phyloP scores from a whole-genome alignment of 441 rosid species.

The Syzygium malaccense region DNA sequence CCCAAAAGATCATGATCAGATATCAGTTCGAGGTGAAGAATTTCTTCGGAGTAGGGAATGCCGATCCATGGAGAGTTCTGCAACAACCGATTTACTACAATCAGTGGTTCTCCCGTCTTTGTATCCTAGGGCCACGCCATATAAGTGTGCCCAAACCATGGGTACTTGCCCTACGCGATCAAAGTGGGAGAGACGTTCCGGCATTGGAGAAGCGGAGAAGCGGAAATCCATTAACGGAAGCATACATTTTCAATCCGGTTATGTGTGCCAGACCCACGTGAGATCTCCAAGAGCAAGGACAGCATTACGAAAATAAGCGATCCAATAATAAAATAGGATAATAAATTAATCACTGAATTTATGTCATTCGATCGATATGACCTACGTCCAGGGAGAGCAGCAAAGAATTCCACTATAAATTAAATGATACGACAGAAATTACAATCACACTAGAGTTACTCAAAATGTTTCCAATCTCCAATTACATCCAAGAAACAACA shows the following conservation, averaged over 20 bases:
- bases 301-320: not conserved
- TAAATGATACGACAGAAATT: not conserved
- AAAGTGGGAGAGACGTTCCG: constrained; percentile 48
- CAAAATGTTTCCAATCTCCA: not conserved
- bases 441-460: not conserved
- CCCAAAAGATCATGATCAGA: not conserved
- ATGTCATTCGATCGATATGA: not conserved
- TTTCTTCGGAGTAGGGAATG: constrained; percentile 38
- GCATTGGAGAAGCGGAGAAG: constrained; percentile 51
- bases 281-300: constrained; percentile 14
- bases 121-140: constrained; percentile 89
- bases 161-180: constrained; percentile 37
- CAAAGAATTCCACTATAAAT: not conserved
- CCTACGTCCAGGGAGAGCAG: not conserved
- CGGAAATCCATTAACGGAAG: constrained; percentile 14
- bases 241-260: constrained; percentile 42
- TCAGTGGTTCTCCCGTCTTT: constrained; percentile 63
- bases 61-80: constrained; percentile 57
- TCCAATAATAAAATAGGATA: no score
- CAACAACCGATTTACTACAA: constrained; percentile 76
- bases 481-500: not conserved
- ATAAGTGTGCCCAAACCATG: constrained; percentile 42
- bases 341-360: no score
- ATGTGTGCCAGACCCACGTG: constrained; percentile 60
- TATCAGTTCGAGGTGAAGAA: constrained; percentile 12